phyloP scores from a whole-genome alignment of 202 grass and related monocot species.

The Brachypodium distachyon region DNA sequence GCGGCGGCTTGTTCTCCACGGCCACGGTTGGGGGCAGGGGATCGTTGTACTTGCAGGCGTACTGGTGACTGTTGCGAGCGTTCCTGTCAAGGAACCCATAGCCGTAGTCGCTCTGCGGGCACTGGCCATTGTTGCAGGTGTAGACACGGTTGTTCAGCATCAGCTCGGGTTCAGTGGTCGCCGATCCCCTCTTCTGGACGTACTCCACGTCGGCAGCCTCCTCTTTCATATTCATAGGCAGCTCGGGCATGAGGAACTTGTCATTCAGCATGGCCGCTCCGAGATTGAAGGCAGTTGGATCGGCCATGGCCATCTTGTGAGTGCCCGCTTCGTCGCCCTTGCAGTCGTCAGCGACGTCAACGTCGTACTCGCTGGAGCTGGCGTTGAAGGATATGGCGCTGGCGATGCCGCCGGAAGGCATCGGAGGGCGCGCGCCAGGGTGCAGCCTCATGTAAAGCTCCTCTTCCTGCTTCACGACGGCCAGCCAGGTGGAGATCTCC shows the following conservation, averaged over 20 bases:
- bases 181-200: slow-evolving; percentile 57
- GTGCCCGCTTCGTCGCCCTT: slow-evolving; percentile 46
- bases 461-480: slow-evolving; percentile 89
- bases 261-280: slow-evolving; percentile 37
- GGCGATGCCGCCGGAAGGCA: slow-evolving; percentile 22
- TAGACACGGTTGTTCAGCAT: slow-evolving; percentile 54
- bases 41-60: slow-evolving; percentile 65
- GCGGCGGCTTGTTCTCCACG: slow-evolving; percentile 48
- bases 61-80: slow-evolving; percentile 52
- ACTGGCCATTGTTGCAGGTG: slow-evolving; percentile 72
- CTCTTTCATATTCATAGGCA: slow-evolving; percentile 80
- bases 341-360: slow-evolving; percentile 55
- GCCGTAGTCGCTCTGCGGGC: slow-evolving; percentile 46
- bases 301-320: slow-evolving; percentile 15
- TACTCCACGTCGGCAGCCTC: slow-evolving; percentile 47
- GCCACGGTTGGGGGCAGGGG: slow-evolving; percentile 18
- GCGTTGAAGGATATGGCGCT: slow-evolving; percentile 64
- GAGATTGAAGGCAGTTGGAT: slow-evolving; percentile 39
- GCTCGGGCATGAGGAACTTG: slow-evolving; percentile 28
- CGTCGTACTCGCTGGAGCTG: slow-evolving; percentile 81
- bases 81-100: slow-evolving; percentile 70
- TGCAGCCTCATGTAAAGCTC: slow-evolving; percentile 61
- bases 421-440: slow-evolving; percentile 35
- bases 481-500: slow-evolving; percentile 87
- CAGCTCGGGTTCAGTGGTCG: slow-evolving; percentile 32